These are phyloP conservation scores for Apostasia shenzhenica DNA, from an alignment of 106 monocot species.

Conservation along the genomic window DNA sequence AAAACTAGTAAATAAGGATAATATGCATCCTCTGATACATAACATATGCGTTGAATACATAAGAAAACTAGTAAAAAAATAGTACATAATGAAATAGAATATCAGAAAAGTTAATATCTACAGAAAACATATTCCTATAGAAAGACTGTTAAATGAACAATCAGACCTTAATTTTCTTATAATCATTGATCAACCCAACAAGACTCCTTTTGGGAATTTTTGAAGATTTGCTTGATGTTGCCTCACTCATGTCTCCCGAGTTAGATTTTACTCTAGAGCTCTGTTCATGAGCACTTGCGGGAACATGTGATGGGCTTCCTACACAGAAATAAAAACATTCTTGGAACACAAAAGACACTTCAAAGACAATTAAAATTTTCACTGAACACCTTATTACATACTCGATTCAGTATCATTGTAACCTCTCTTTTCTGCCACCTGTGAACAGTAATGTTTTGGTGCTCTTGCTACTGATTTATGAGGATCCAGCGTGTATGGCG, in stretches of 20 bases:
- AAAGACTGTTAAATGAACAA: background rate
- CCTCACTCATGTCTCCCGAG: background rate
- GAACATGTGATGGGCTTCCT: slow-evolving; percentile 7
- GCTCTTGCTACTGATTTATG: slow-evolving; percentile 31
- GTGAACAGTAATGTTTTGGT: slow-evolving; percentile 25
- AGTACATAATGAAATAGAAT: background rate
- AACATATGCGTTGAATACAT: background rate
- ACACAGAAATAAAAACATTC: background rate
- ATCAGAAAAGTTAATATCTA: background rate
- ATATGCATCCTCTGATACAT: too few relatives aligned
- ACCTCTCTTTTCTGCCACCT: slow-evolving; percentile 22
- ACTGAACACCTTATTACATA: slow-evolving; percentile 16
- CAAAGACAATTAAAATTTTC: slow-evolving; percentile 1
- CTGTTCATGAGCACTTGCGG: slow-evolving; percentile 7
- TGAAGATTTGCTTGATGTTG: slow-evolving; percentile 11
- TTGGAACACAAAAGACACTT: background rate
- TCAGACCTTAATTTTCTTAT: slow-evolving; percentile 15
- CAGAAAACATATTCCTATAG: background rate
- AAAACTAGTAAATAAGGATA: too few relatives aligned
- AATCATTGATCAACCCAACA: slow-evolving; percentile 8
- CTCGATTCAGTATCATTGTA: slow-evolving; percentile 29
- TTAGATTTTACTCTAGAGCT: slow-evolving; percentile 6
- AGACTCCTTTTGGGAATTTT: slow-evolving; percentile 11
- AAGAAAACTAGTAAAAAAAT: background rate
- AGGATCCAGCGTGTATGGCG: slow-evolving; percentile 58